Conservation (phyloP, 257 asterid genomes). For the Eucommia ulmoides region DNA sequence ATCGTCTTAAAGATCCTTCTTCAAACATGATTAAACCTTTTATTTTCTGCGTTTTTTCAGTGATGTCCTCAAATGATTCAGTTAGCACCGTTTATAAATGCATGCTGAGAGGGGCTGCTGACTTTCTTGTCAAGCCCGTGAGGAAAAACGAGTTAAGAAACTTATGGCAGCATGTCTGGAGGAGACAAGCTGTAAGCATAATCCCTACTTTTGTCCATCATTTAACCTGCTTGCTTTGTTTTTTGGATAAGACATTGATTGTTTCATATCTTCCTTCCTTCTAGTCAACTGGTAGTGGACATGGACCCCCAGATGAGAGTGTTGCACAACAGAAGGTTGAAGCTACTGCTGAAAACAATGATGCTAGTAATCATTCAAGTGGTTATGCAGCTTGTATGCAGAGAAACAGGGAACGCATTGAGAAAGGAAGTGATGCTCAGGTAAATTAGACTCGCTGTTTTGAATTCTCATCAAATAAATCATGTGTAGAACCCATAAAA, state of each 20-base stretch:
- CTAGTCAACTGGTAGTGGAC: conserved; percentile 46
- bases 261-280: conserved; percentile 7
- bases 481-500: too few species aligned
- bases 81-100: conserved; percentile 85
- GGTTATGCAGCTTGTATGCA: conserved; percentile 46
- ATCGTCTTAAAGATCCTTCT: conserved; percentile 4
- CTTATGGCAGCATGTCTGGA: conserved; percentile 99
- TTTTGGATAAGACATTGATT: conserved; percentile 3
- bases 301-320: conserved; percentile 67
- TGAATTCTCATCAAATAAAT: too few species aligned
- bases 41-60: conserved; percentile 30
- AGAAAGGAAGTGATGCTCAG: conserved; percentile 88
- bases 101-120: conserved; percentile 93
- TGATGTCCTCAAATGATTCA: conserved; percentile 92
- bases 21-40: neutral
- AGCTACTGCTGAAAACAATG: conserved; percentile 76
- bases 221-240: neutral
- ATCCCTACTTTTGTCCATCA: conserved; percentile 4
- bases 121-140: conserved; percentile 90
- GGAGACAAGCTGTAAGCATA: conserved; percentile 78
- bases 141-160: conserved; percentile 87
- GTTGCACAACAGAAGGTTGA: conserved; percentile 59
- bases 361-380: conserved; percentile 57
- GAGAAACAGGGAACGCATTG: conserved; percentile 45
- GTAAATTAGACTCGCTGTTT: too few species aligned